Base-by-base conservation (phyloP, 768 basidiomycete species). In the Serendipita sp. region DNA sequence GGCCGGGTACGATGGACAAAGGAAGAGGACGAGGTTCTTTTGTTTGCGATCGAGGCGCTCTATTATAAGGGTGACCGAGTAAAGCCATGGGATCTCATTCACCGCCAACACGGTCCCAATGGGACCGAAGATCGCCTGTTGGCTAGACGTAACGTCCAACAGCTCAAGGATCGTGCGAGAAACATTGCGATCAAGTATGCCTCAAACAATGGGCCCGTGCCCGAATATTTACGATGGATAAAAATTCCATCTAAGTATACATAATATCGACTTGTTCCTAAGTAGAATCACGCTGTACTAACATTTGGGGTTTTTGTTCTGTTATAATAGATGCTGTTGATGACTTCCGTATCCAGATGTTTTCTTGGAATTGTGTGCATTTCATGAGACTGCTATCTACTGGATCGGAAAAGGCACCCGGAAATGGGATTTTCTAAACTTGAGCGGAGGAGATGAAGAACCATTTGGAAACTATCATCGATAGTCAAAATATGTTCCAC, bases 381-480 rank as follows among this genome's bases (percentile, higher is more conserved):
- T 41, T 41, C 41, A 41, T 7, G 41, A 41, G 7, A 13, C 5
- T 13, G 5, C 7, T 13, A 41, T 5, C 41, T 41, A 41, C 41
- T 41, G 7, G 41, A 41, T 41, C 13, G 41, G 41, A 13, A 41
- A 41, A 7, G 8, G 48, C 7, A n/a, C 18, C 48, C 48, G 30
- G n/a, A 51, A 32, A n/a, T 5, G 48, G n/a, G n/a, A 8, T 8
- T 35, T n/a, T 34, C 56, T 66, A 68, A 41, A 67, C 66, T 53
- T 67, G 68, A 64, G 68, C 68, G 47, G 67, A 66, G 46, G 70
- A 70, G 67, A 71, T 71, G 68, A 69, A 69, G 69, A 71, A 70
- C 64, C 69, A 69, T 67, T 70, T 71, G 65, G 64, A 65, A 65
- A 64, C 66, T 67, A 41, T 38, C 37, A 47, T 34, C 47, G 53